Conservation (phyloP, 768 basidiomycete genomes). For the Coprinopsis strossmayeri region DNA sequence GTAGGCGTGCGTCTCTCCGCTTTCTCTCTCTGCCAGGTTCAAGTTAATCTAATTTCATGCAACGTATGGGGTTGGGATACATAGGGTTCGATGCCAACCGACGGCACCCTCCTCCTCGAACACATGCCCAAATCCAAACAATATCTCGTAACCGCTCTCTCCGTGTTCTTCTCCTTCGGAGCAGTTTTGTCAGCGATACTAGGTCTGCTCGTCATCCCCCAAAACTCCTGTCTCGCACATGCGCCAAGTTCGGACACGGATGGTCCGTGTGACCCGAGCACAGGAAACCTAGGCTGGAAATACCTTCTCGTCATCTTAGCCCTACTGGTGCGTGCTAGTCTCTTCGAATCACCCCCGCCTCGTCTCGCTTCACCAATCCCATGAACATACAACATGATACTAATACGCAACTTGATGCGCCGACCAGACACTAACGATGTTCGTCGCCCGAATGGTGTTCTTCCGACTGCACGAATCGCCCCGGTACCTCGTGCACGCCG, state of each 20-base stretch:
- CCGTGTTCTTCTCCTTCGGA: constrained; percentile 94
- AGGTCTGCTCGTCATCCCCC: constrained; percentile 74
- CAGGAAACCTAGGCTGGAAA: constrained; percentile 90
- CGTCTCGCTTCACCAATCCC: too few species aligned
- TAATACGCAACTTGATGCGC: too few species aligned
- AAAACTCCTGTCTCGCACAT: constrained; percentile 45
- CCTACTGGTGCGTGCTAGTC: too few species aligned
- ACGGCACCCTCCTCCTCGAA: constrained; percentile 87
- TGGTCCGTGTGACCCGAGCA: too few species aligned
- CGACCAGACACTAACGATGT: constrained; percentile 78
- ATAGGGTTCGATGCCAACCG: constrained; percentile 94
- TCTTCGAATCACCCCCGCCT: too few species aligned
- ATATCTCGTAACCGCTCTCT: constrained; percentile 86
- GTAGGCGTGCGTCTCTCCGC: constrained; percentile 66
- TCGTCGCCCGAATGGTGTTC: constrained; percentile 78
- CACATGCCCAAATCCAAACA: constrained; percentile 91
- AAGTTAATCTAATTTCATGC: too few species aligned
- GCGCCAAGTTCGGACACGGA: constrained; percentile 53
- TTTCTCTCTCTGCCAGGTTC: background rate
- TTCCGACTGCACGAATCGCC: constrained; percentile 95
- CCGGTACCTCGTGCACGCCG: constrained; percentile 85
- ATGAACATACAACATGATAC: too few species aligned
- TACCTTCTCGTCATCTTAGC: constrained; percentile 73
- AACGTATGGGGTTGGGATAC: too few species aligned
- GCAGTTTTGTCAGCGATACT: constrained; percentile 81